Evolutionary conservation across 202 grass and related monocot genomes (phyloP).

Genomic region (Bolboschoenoplectus hybrid): DNA sequence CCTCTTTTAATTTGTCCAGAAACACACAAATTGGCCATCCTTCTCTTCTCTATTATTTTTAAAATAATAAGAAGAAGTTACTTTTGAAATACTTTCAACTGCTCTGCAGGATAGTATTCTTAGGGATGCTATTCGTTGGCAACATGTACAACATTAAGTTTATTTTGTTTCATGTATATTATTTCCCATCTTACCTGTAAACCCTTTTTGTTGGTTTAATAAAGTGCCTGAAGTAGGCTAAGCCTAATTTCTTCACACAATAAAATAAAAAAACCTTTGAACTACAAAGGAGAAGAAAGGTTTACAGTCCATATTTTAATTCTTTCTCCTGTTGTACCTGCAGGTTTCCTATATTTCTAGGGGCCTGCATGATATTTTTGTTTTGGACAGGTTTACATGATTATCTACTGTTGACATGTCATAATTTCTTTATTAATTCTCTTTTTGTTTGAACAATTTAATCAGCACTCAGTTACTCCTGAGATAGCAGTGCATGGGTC

Average conservation of each 20-base stretch:
- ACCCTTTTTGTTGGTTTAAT: background rate
- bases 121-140: background rate
- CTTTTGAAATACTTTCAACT: constrained; percentile 12
- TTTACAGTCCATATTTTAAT: background rate
- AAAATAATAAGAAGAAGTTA: background rate
- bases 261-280: background rate
- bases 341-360: background rate
- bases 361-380: constrained; percentile 1
- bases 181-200: background rate
- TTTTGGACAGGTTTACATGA: constrained; percentile 32
- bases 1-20: background rate
- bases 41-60: background rate
- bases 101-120: background rate
- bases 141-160: background rate
- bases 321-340: background rate
- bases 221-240: background rate
- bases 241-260: too few species aligned
- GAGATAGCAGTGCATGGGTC: constrained; percentile 93
- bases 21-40: background rate
- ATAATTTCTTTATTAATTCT: constrained; percentile 40
- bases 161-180: background rate
- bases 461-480: constrained; percentile 83
- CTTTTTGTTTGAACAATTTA: constrained; percentile 48
- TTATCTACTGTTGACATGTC: constrained; percentile 33
- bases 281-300: background rate